phyloP scores from a whole-genome alignment of 164 flowering plant genomes.

The Annona cherimola region DNA sequence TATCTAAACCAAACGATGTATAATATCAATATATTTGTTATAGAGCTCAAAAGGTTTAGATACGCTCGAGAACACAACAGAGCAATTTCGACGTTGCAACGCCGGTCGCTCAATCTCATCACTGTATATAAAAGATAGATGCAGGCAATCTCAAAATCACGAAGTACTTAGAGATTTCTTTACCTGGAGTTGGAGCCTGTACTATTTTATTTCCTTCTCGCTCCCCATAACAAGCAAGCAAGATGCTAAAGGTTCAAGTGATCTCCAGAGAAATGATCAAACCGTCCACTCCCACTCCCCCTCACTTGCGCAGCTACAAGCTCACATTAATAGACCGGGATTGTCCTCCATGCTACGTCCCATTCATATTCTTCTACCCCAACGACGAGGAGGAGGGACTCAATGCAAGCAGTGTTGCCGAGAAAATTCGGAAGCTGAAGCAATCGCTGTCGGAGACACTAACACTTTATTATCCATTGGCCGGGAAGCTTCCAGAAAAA shows the following conservation, averaged over 20 bases:
- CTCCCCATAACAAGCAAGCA: background rate
- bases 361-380: background rate
- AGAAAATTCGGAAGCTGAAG: background rate
- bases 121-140: too few relatives aligned
- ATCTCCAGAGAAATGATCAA: slow-evolving; percentile 1
- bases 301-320: background rate
- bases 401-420: background rate
- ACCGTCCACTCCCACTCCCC: slow-evolving; percentile 2
- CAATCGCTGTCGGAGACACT: slow-evolving; percentile 15
- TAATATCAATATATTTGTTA: too few relatives aligned
- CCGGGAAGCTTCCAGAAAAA: slow-evolving; percentile 29
- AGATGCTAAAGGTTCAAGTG: slow-evolving; percentile 3
- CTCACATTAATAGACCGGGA: slow-evolving; percentile 3
- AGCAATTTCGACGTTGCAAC: too few relatives aligned
- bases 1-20: too few relatives aligned
- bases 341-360: background rate
- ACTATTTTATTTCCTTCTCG: too few relatives aligned
- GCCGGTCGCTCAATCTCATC: too few relatives aligned
- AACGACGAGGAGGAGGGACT: background rate
- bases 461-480: slow-evolving; percentile 27
- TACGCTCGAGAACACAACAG: too few relatives aligned
- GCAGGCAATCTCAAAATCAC: too few relatives aligned
- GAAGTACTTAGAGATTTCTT: too few relatives aligned
- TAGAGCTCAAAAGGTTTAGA: too few relatives aligned
- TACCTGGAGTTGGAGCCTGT: too few relatives aligned